Conservation (phyloP, 2,329 filamentous ascomycete species). For the Bisporella sp. region DNA sequence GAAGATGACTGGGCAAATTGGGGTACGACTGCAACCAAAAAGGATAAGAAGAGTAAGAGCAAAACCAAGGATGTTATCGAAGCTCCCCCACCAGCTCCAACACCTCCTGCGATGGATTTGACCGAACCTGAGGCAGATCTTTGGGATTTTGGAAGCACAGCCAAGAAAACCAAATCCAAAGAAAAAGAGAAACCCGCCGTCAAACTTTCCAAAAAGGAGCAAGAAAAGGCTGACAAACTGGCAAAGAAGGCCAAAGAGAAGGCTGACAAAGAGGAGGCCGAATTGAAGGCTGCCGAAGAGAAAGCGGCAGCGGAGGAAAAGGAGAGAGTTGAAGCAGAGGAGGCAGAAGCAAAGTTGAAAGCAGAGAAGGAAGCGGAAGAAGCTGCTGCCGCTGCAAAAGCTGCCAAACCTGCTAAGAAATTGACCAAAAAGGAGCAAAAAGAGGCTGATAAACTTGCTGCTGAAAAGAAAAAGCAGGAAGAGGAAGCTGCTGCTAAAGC, state of each 20-base stretch:
- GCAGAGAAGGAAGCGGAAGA: conserved; percentile 26
- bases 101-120: conserved; percentile 40
- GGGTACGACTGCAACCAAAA: conserved; percentile 35
- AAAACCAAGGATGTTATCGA: conserved; percentile 34
- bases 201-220: conserved; percentile 44
- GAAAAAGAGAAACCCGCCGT: conserved; percentile 27
- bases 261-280: conserved; percentile 42
- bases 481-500: conserved; percentile 28
- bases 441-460: conserved; percentile 35
- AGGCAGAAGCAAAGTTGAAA: conserved; percentile 28
- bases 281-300: conserved; percentile 29
- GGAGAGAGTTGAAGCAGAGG: conserved; percentile 24
- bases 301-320: conserved; percentile 19
- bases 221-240: conserved; percentile 40
- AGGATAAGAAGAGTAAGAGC: conserved; percentile 34
- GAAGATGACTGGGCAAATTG: conserved; percentile 34
- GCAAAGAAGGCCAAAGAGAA: conserved; percentile 44
- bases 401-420: conserved; percentile 26
- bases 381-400: conserved; percentile 24
- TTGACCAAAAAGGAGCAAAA: conserved; percentile 43
- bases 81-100: conserved; percentile 40
- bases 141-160: conserved; percentile 28
- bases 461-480: conserved; percentile 40
- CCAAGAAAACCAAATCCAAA: conserved; percentile 35
- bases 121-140: conserved; percentile 32